Evolutionary conservation across 768 basidiomycete genomes (phyloP), one percentile per base, ranked within the genome.

Genomic region (Grammothele lineata): DNA sequence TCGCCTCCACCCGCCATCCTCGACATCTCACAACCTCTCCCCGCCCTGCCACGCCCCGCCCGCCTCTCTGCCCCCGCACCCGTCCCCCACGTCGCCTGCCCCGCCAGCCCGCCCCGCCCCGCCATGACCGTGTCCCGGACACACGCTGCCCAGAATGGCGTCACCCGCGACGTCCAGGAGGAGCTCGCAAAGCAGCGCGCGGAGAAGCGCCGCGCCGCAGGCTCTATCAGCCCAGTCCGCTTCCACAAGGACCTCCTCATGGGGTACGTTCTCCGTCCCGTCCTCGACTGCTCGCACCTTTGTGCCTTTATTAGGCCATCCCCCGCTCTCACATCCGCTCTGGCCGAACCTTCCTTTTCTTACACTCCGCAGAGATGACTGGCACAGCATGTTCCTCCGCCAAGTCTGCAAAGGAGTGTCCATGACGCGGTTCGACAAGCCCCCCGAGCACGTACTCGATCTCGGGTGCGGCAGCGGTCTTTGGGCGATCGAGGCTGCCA

Each of bases 401-500:
- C 72, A 50, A 60, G 43, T 80, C 70, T 53, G 76, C 60, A 59
- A 68, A 40, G 67, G 73, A 17, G 57, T 83, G 25, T 80, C 85
- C 0, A 69, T 80, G 48, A 73, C 80, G 55, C 66, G 71, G 36
- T 81, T 83, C 41, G 66, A 71, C 7, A 58, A 56, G 0, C 74
- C 78, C 2, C 87, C 85, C 0, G 19, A 58, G 1, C 61, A 66
- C 3, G 69, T 86, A 0, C 75, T 90, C 10, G 85, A 87, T 57
- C 64, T 90, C 8, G 87, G 85, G 0, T 87, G 84, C 57, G 85
- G 87, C 5, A 74, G 70, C 37, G 87, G 87, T 1, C 72, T 74
- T 41, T 90, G 87, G 87, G 75, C 74, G 3, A 70, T 89, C 23
- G 78, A 84, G 49, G 84, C 84, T 4, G 85, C 81, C 2, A 78